Evolutionary conservation across 495 filamentous ascomycete genomes (phyloP).

Genomic region (Neurospora terricola): DNA sequence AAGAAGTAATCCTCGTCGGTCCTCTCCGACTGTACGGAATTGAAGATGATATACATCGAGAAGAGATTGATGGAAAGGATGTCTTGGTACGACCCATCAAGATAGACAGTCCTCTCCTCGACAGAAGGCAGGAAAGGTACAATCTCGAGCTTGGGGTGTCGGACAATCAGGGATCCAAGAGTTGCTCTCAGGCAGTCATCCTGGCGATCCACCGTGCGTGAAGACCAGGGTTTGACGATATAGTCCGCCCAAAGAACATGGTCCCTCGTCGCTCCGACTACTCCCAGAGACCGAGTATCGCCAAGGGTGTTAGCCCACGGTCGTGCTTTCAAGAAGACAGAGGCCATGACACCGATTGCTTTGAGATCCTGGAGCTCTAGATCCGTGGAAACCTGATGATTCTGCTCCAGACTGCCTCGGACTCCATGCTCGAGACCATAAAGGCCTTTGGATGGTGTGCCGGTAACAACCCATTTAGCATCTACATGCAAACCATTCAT

Average conservation of each 20-base stretch:
- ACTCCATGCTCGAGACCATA: slow-evolving; percentile 46
- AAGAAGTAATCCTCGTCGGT: slow-evolving; percentile 83
- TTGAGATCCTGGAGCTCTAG: slow-evolving; percentile 65
- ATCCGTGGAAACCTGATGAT: slow-evolving; percentile 17
- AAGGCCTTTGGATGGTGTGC: slow-evolving; percentile 76
- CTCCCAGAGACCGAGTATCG: slow-evolving; percentile 23
- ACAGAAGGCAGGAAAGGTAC: slow-evolving; percentile 56
- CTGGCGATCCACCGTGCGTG: slow-evolving; percentile 40
- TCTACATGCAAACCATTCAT: slow-evolving; percentile 59
- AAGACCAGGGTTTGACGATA: slow-evolving; percentile 55
- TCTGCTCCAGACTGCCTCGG: slow-evolving; percentile 1
- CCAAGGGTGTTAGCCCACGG: slow-evolving; percentile 55
- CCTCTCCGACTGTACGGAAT: slow-evolving; percentile 82
- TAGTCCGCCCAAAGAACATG: slow-evolving; percentile 53
- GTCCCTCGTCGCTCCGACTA: background rate
- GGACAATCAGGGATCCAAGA: slow-evolving; percentile 69
- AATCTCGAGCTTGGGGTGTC: slow-evolving; percentile 64
- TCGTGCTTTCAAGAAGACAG: slow-evolving; percentile 60
- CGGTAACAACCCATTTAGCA: slow-evolving; percentile 81
- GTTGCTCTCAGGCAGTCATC: slow-evolving; percentile 56
- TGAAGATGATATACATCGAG: slow-evolving; percentile 66
- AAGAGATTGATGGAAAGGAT: slow-evolving; percentile 78
- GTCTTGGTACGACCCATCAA: slow-evolving; percentile 79
- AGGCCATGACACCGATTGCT: slow-evolving; percentile 58
- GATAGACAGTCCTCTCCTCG: slow-evolving; percentile 56